A percentile compares a stretch with the other conserved stretches of the same genome.
Evolutionary conservation across 108 stramenopile species (phyloP).

Genomic region (Ochromonas danica): DNA sequence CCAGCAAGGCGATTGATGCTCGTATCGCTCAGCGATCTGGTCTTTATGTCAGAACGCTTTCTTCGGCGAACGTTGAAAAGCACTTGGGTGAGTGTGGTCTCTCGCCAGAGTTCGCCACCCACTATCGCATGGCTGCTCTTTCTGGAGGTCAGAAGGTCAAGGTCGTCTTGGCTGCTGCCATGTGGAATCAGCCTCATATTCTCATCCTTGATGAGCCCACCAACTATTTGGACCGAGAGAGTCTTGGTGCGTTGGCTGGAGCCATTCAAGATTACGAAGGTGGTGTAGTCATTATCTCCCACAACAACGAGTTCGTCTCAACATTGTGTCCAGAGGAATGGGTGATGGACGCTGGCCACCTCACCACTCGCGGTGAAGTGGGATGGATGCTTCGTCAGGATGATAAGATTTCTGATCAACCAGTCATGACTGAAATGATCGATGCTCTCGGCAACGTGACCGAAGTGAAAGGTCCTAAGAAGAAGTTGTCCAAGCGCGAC

Average conservation of each 20-base stretch:
- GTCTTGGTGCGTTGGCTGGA: constrained; percentile 92
- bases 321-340: constrained; percentile 95
- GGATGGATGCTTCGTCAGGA: constrained; percentile 57
- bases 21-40: constrained; percentile 92
- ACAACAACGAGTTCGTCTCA: constrained; percentile 98
- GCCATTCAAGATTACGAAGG: constrained; percentile 95
- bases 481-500: constrained; percentile 40
- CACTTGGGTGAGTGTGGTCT: constrained; percentile 96
- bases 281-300: constrained; percentile 98
- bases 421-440: constrained; percentile 18
- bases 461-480: constrained; percentile 37
- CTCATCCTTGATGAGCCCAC: constrained; percentile 98
- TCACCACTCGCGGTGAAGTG: constrained; percentile 64
- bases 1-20: constrained; percentile 95
- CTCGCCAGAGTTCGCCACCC: constrained; percentile 92
- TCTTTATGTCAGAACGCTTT: constrained; percentile 83
- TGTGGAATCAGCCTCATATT: constrained; percentile 99
- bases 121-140: constrained; percentile 96
- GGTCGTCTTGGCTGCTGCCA: constrained; percentile 95
- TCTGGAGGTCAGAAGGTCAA: constrained; percentile 94
- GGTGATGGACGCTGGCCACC: constrained; percentile 95
- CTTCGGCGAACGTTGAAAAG: constrained; percentile 94
- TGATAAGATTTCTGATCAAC: constrained; percentile 39
- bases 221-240: constrained; percentile 98
- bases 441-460: constrained; percentile 41